phyloP scores from a whole-genome alignment of 2,329 filamentous ascomycete genomes.

The Colletotrichum sublineola region DNA sequence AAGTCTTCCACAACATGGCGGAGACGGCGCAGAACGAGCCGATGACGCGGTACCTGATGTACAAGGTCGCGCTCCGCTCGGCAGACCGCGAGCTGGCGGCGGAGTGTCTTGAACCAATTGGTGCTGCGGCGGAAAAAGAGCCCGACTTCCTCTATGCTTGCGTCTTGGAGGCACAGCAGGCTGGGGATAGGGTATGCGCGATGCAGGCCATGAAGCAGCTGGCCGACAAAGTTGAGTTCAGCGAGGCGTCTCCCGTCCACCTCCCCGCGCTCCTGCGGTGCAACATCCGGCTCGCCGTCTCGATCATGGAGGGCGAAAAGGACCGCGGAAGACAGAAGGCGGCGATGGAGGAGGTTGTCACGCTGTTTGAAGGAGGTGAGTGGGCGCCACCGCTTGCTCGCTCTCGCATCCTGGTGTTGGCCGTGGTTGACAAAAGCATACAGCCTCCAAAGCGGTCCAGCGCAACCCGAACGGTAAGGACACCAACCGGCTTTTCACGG shows the following conservation, averaged over 20 bases:
- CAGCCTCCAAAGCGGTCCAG: conserved; percentile 58
- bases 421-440: conserved; percentile 42
- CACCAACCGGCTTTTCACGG: conserved; percentile 66
- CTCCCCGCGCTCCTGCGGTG: conserved; percentile 60
- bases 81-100: conserved; percentile 70
- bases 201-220: conserved; percentile 54
- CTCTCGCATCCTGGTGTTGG: neutral
- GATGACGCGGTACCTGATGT: conserved; percentile 80
- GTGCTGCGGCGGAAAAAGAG: conserved; percentile 64
- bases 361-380: conserved; percentile 60
- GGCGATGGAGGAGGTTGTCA: conserved; percentile 65
- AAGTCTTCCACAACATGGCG: conserved; percentile 71
- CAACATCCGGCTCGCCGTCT: conserved; percentile 64
- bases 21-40: conserved; percentile 69
- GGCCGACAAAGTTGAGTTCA: conserved; percentile 46
- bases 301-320: conserved; percentile 52
- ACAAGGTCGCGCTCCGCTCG: conserved; percentile 75
- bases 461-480: conserved; percentile 54
- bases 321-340: neutral
- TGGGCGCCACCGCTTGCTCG: neutral
- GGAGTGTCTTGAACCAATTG: conserved; percentile 74
- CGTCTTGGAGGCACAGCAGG: conserved; percentile 79
- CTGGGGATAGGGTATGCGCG: conserved; percentile 72
- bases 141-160: conserved; percentile 82
- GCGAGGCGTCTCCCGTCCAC: conserved; percentile 45